phyloP scores from a whole-genome alignment of 2,329 filamentous ascomycete species.

The Colletotrichum sp. region DNA sequence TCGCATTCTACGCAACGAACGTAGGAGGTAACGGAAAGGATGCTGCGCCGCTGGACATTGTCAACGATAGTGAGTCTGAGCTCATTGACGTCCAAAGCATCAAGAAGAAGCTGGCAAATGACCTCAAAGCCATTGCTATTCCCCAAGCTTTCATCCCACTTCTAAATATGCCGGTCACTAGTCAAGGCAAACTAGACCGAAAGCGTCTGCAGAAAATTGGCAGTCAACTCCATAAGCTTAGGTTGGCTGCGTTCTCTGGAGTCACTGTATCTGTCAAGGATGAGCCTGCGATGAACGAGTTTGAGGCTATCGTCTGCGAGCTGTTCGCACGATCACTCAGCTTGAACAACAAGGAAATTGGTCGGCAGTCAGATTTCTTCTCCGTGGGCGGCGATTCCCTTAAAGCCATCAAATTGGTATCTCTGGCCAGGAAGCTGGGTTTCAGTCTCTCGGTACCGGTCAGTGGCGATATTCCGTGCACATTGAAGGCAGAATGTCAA shows the following conservation, averaged over 20 bases:
- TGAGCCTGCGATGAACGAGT: neutral
- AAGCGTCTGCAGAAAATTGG: neutral
- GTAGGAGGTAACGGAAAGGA: neutral
- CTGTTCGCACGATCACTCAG: neutral
- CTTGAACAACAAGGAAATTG: neutral
- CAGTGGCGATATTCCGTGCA: neutral
- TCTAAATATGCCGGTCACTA: neutral
- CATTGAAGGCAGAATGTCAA: neutral
- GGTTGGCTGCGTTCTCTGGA: neutral
- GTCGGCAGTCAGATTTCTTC: neutral
- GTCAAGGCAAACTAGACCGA: neutral
- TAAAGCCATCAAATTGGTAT: neutral
- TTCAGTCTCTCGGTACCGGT: neutral
- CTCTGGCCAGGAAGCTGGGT: neutral
- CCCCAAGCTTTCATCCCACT: neutral
- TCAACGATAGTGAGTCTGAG: neutral
- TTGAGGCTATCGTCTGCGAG: neutral
- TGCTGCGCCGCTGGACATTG: neutral
- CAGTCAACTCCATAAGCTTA: neutral
- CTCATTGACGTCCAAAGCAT: neutral
- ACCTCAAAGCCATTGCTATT: neutral
- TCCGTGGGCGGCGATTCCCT: neutral
- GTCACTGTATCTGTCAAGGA: accelerated
- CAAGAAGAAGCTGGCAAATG: neutral
- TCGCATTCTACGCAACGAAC: neutral